phyloP scores from a whole-genome alignment of 441 rosid genomes.

The Brassica balearica region DNA sequence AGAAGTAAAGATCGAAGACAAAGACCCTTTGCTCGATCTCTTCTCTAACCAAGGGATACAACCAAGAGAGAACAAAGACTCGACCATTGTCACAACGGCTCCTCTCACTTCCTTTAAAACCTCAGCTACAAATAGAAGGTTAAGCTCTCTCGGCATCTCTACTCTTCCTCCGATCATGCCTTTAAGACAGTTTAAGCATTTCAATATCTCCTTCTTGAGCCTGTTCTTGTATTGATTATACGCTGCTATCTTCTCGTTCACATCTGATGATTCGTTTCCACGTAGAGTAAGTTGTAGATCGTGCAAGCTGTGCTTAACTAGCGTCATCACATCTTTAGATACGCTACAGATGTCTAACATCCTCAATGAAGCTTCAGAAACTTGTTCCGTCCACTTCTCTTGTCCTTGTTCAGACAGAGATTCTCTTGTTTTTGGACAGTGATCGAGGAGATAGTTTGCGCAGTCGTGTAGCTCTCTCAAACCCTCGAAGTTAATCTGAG shows the following conservation, averaged over 20 bases:
- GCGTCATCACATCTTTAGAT: conserved; percentile 64
- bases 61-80: conserved; percentile 64
- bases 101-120: conserved; percentile 66
- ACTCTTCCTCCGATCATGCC: conserved; percentile 36
- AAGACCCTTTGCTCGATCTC: conserved; percentile 44
- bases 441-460: conserved; percentile 63
- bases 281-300: conserved; percentile 58
- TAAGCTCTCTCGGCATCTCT: conserved; percentile 41
- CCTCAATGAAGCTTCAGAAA: conserved; percentile 65
- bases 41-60: conserved; percentile 71
- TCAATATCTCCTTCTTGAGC: conserved; percentile 67
- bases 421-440: conserved; percentile 56
- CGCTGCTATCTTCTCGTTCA: conserved; percentile 52
- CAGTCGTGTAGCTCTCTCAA: conserved; percentile 71
- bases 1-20: conserved; percentile 45
- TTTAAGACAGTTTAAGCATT: conserved; percentile 56
- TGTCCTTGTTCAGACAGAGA: conserved; percentile 52
- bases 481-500: conserved; percentile 56
- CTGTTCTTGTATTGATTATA: conserved; percentile 58
- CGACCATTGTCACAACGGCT: conserved; percentile 54
- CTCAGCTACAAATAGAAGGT: conserved; percentile 52
- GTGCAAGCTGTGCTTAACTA: conserved; percentile 60
- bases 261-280: conserved; percentile 49
- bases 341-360: conserved; percentile 67
- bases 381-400: conserved; percentile 62